Evolutionary conservation across 2,329 filamentous ascomycete genomes (phyloP).

Genomic region (Cladosporium sp.): DNA sequence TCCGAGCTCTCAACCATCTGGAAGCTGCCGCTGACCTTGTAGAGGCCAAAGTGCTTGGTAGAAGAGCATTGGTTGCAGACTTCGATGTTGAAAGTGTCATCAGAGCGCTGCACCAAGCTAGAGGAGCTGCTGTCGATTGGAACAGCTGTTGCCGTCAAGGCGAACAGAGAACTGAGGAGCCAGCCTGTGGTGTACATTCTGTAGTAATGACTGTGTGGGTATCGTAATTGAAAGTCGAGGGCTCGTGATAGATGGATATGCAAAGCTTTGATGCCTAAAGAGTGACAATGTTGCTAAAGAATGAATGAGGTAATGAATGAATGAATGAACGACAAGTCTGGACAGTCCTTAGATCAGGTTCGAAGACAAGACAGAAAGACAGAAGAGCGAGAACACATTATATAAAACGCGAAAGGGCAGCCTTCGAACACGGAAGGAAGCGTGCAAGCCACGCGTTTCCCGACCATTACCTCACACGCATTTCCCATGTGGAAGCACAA

Average conservation of each 20-base stretch:
- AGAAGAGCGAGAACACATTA: neutral
- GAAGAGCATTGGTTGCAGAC: conserved; percentile 26
- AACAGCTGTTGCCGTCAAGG: conserved; percentile 11
- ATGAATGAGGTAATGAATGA: neutral
- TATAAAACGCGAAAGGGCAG: neutral
- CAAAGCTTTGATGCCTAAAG: neutral
- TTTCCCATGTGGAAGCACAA: no score
- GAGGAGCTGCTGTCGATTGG: conserved; percentile 6
- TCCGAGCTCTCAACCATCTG: conserved; percentile 21
- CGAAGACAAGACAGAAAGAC: neutral
- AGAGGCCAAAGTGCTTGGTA: conserved; percentile 25
- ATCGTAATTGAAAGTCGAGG: neutral
- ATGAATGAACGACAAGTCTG: neutral
- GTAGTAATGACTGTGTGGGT: conserved; percentile 1
- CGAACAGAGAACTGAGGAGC: conserved; percentile 9
- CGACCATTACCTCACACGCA: no score
- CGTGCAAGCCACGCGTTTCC: neutral
- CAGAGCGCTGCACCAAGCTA: conserved; percentile 13
- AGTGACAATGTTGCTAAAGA: neutral
- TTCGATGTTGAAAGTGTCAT: conserved; percentile 25
- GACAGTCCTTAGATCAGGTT: neutral
- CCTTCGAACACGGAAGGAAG: neutral
- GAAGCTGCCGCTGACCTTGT: conserved; percentile 23
- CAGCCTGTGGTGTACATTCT: conserved; percentile 6
- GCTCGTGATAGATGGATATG: neutral